These are phyloP conservation scores for Serendipita indica DNA, from an alignment of 768 basidiomycete genomes.

Conservation along the genomic window DNA sequence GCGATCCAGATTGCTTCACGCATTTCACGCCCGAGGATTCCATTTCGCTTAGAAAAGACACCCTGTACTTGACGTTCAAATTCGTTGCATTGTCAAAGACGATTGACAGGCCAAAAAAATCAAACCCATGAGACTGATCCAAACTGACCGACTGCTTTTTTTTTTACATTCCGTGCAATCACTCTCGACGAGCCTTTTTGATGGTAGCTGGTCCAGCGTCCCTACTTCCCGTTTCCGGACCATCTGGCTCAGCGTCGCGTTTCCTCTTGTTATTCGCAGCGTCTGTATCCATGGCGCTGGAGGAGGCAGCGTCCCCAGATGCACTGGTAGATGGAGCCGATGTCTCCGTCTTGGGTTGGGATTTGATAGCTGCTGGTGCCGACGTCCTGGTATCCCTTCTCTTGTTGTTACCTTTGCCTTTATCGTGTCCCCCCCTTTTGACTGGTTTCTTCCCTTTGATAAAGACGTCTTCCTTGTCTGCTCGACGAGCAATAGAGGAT, in stretches of 20 bases:
- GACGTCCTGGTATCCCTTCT: neutral
- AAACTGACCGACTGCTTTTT: too few relatives aligned
- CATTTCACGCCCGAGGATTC: conserved; percentile 27
- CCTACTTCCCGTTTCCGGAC: neutral
- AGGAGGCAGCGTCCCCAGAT: neutral
- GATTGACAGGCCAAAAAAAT: too few relatives aligned
- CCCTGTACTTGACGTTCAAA: too few relatives aligned
- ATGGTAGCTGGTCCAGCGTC: neutral
- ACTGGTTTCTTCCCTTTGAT: neutral
- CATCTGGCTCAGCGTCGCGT: conserved; percentile 8
- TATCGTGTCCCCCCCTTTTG: neutral
- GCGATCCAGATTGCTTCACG: conserved; percentile 42
- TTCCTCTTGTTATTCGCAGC: neutral
- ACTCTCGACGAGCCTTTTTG: too few relatives aligned
- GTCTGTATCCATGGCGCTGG: neutral
- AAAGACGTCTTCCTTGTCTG: neutral
- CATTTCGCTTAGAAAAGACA: conserved; percentile 14
- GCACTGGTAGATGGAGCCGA: neutral
- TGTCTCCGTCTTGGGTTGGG: neutral
- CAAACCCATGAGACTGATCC: too few relatives aligned
- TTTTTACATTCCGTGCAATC: too few relatives aligned
- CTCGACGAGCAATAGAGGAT: neutral
- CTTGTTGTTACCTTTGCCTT: neutral
- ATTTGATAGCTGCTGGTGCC: neutral
- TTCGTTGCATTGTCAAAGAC: too few relatives aligned